Evolutionary conservation across 257 asterid species (phyloP).

Genomic region (Petunia axillaris): DNA sequence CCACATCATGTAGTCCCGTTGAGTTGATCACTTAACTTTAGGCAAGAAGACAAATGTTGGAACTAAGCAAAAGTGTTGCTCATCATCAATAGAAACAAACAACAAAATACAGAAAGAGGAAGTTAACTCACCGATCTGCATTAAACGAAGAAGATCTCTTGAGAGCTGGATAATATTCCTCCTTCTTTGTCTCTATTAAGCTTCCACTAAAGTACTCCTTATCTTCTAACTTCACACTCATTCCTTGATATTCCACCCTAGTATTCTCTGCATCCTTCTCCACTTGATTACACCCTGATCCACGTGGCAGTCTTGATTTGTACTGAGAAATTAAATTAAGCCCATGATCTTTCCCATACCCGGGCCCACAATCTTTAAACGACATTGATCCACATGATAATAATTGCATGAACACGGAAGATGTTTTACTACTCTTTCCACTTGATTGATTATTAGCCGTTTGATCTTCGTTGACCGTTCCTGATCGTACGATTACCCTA

Average conservation of each 20-base stretch:
- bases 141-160: slow-evolving; percentile 79
- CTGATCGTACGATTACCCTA: slow-evolving; percentile 38
- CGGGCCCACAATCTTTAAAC: slow-evolving; percentile 65
- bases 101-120: background rate
- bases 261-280: slow-evolving; percentile 12
- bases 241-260: background rate
- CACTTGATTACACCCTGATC: background rate
- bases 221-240: slow-evolving; percentile 53
- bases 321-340: slow-evolving; percentile 49
- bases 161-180: slow-evolving; percentile 51
- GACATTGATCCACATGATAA: slow-evolving; percentile 63
- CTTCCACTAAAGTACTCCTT: slow-evolving; percentile 80
- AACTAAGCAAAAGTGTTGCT: background rate
- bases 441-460: slow-evolving; percentile 25
- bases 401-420: slow-evolving; percentile 64
- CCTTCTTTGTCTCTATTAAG: slow-evolving; percentile 64
- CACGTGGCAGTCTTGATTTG: slow-evolving; percentile 51
- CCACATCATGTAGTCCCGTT: too few species aligned
- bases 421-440: slow-evolving; percentile 32
- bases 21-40: background rate
- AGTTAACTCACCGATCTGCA: slow-evolving; percentile 60
- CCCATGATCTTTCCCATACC: slow-evolving; percentile 33
- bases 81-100: background rate
- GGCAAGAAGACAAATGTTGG: background rate
- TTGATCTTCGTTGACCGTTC: slow-evolving; percentile 34